Base-by-base conservation (phyloP, 805 yeast species). In the Yarrowia phangngaensis region DNA sequence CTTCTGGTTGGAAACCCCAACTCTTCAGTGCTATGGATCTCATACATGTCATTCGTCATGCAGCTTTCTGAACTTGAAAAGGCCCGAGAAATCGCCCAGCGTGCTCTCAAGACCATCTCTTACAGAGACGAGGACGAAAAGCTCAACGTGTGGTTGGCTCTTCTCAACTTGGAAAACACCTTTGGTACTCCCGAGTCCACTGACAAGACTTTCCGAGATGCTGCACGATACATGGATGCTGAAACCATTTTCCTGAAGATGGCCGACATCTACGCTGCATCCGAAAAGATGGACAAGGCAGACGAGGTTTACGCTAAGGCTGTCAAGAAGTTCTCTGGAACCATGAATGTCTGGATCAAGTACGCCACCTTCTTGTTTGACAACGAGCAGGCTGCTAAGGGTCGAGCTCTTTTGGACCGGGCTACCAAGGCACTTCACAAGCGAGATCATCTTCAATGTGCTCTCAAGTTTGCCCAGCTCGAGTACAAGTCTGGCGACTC, bases 21-120 rank as follows among this genome's bases (percentile, higher is more conserved):
- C 70, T 86, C 95, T 3, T 90, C 98, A 1, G 76, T 89, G 26
- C 67, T 87, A 51, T 92, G 98, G 98, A 90, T 92, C 85, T 86
- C 89, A 68, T 92, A 84, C 68, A 92, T 92, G 96, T 89, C 97
- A 4, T 92, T 90, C 82, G 95, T 89, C 66, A 73, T 92, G 55
- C 96, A 89, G 66, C 72, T 90, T 54, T 84, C 95, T 70, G 98
- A 92, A 66, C 71, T 88, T 52, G 97, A 90, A 28, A 87, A 85
- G 67, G 96, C 97, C 8, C 79, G 98, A 58, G 95, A 86, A 64
- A 79, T 92, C 58, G 97, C 86, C 34, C 84, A 82, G 58, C 78
- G 98, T 54, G 98, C 97, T 2, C 74, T 92, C 62, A 85, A 85
- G 69, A 82, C 92, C 5, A 94, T 92, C 57, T 80, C 78, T 59